These are phyloP conservation scores for Collybiopsis luxurians DNA, from an alignment of 768 basidiomycete species.

Conservation along the genomic window DNA sequence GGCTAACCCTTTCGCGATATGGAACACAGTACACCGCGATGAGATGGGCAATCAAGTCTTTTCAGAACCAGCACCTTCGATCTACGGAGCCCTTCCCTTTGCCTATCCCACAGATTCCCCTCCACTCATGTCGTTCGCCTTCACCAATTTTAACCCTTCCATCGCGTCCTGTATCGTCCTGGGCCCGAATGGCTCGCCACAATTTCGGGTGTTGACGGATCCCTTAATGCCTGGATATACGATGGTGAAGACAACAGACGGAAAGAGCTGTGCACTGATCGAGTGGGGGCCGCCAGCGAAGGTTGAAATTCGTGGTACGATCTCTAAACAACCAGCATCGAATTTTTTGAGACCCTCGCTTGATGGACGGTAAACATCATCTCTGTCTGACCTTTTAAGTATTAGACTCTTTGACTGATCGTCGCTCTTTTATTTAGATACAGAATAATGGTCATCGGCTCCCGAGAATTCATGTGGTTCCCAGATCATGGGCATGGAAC, in stretches of 20 bases:
- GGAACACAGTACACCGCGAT: too few relatives aligned
- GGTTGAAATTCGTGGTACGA: conserved; percentile 35
- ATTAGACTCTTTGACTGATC: too few relatives aligned
- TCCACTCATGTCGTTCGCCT: conserved; percentile 37
- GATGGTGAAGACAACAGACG: conserved; percentile 30
- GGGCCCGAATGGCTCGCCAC: conserved; percentile 38
- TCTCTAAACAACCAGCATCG: conserved; percentile 29
- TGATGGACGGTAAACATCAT: conserved; percentile 34
- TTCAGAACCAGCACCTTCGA: background rate
- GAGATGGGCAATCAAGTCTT: too few relatives aligned
- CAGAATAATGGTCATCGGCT: conserved; percentile 34
- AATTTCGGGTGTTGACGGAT: conserved; percentile 38
- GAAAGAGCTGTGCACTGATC: conserved; percentile 32
- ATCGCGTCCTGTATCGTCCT: conserved; percentile 43
- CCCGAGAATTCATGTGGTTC: conserved; percentile 35
- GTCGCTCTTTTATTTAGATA: conserved; percentile 20
- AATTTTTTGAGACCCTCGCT: conserved; percentile 42
- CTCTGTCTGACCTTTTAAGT: background rate
- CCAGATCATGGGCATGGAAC: conserved; percentile 32
- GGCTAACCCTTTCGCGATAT: too few relatives aligned
- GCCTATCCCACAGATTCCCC: background rate
- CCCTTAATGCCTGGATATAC: conserved; percentile 29
- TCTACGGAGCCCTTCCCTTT: conserved; percentile 1
- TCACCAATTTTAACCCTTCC: conserved; percentile 36
- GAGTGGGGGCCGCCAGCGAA: conserved; percentile 42